A percentile compares a stretch with the other conserved stretches of the same genome.
Conservation (phyloP, 306 rosid genomes). For the Dryas drummondii region DNA sequence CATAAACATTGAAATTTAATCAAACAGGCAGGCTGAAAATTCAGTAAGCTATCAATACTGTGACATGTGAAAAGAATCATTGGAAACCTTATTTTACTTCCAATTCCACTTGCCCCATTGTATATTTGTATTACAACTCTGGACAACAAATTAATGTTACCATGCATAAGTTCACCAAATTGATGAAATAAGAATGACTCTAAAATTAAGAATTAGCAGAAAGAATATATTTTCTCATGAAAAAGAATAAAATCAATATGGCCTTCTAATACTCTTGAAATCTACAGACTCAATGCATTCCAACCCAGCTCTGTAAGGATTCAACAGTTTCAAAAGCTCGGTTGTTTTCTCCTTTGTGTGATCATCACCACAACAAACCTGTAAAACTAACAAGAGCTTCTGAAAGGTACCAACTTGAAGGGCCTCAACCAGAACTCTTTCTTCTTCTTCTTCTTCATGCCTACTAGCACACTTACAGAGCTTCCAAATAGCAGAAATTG, state of each 20-base stretch:
- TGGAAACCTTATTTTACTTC: neutral
- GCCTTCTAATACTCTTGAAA: conserved; percentile 62
- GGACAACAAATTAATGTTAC: neutral
- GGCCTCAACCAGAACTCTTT: conserved; percentile 50
- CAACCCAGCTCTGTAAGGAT: conserved; percentile 60
- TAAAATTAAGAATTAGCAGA: conserved; percentile 1
- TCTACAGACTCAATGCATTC: conserved; percentile 74
- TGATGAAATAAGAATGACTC: neutral
- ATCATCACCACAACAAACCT: conserved; percentile 58
- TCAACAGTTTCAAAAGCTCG: conserved; percentile 63
- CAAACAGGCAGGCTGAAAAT: neutral
- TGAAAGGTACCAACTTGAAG: conserved; percentile 80
- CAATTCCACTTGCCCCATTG: neutral
- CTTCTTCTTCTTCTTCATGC: conserved; percentile 28
- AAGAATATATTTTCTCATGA: conserved; percentile 2
- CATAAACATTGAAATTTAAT: neutral
- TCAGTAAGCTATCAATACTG: neutral
- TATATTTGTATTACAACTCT: neutral
- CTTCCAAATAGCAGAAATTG: conserved; percentile 59
- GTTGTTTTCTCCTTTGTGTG: conserved; percentile 55
- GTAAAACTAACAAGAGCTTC: conserved; percentile 63
- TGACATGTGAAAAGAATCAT: neutral
- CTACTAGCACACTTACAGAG: conserved; percentile 42
- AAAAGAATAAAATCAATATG: conserved; percentile 33
- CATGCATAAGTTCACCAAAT: conserved; percentile 1